Base-by-base conservation (phyloP, 306 rosid species). In the Rosa chinensis region DNA sequence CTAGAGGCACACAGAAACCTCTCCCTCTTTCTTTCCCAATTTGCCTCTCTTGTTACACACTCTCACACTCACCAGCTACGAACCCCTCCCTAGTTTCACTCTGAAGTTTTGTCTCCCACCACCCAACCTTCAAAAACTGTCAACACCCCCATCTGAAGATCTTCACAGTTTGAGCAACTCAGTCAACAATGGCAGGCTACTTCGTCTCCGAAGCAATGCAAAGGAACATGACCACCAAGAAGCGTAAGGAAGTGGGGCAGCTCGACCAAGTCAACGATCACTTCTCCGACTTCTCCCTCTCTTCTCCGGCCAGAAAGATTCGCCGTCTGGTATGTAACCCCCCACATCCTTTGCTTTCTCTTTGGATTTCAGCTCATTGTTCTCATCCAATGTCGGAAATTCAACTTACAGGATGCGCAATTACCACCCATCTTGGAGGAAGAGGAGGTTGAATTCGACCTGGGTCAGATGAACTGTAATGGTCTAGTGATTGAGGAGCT, bases 301-400 rank as follows among this genome's bases (percentile, higher is more conserved):
- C 91, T 39, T 88, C 97, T n/a, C 93, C 97, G 0, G 90, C 98
- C 12, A 86, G 89, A 45, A 95, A 95, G 89, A 92, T 92, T 85
- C 99, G 99, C 78, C 97, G 99, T 73, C 88, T 95, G 82, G 97
- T 90, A 77, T 35, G 45, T 23, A 17, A 4, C 4, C 9, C 5
- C 9, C 5, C 49, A 55, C 9, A 1, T 1, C 6, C 14, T 42
- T 25, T 72, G 5, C 18, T 18, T 2, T 6, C 48, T 39, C 11
- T 32, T 59, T 17, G 43, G 32, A 1, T 25, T 17, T 68, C 23
- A 5, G 9, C 23, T 55, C 10, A 23, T 40, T 6, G 23, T 13
- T 64, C 74, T 80, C 11, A 44, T 58, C 28, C 37, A 35, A 49
- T 79, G 67, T 18, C 21, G 2, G 2, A 25, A 23, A 62, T 58